Evolutionary conservation across 129 eudicot species (phyloP).

Genomic region (Logfia minima): DNA sequence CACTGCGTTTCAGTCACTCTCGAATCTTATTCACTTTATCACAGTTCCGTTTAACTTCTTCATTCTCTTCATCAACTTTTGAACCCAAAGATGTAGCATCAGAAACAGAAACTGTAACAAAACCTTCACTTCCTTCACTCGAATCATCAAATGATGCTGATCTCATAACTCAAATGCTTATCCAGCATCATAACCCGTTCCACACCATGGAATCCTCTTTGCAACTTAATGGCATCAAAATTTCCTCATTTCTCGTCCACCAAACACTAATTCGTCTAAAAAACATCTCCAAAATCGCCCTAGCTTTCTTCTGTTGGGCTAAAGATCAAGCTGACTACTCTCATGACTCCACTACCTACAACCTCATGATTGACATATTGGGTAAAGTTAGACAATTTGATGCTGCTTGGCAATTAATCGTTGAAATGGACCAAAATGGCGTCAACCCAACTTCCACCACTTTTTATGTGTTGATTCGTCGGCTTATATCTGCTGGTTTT

Average conservation of each 20-base stretch:
- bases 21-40: background rate
- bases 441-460: slow-evolving; percentile 55
- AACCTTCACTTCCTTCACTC: slow-evolving; percentile 54
- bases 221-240: slow-evolving; percentile 58
- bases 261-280: slow-evolving; percentile 79
- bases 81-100: slow-evolving; percentile 2
- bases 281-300: slow-evolving; percentile 69
- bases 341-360: slow-evolving; percentile 46
- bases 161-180: slow-evolving; percentile 55
- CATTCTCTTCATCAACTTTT: background rate
- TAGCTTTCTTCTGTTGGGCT: slow-evolving; percentile 73
- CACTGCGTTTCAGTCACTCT: slow-evolving; percentile 20
- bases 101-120: slow-evolving; percentile 20
- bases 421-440: slow-evolving; percentile 56
- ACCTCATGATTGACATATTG: slow-evolving; percentile 60
- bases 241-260: slow-evolving; percentile 56
- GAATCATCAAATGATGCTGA: slow-evolving; percentile 66
- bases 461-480: slow-evolving; percentile 57
- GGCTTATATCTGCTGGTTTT: slow-evolving; percentile 75
- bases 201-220: slow-evolving; percentile 85
- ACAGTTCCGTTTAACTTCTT: slow-evolving; percentile 14
- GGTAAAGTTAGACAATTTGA: slow-evolving; percentile 75
- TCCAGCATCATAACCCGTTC: slow-evolving; percentile 87
- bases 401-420: slow-evolving; percentile 72
- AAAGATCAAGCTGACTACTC: slow-evolving; percentile 29